Base-by-base conservation (phyloP, 164 flowering plant genomes). In the Vitis riparia region DNA sequence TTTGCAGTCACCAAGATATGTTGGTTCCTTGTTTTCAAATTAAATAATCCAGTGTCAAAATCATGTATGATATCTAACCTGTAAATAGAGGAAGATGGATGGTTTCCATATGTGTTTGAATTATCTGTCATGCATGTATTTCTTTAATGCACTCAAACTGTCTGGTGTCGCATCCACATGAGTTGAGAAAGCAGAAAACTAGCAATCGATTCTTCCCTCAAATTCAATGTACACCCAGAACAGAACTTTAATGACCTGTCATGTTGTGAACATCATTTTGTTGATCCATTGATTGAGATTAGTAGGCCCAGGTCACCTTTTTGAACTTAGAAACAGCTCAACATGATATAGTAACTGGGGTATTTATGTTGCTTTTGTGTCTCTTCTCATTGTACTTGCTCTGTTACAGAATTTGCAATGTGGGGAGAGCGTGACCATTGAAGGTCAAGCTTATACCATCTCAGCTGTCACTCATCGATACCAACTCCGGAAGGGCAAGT, bases 401-500 rank as follows among this genome's bases (percentile, higher is more conserved):
- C 55, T 47, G 48, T 67, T 16, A 63, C 91, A 94, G 96, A 89
- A 94, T 75, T 62, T 91, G 83, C 98, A 94, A 48, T 88, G 96
- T 79, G 98, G 97, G 32, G 98, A 94, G 68, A 87, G 83, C 69
- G 96, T 94, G 68, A 90, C 90, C 37, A 89, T 90, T 63, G 98
- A 91, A 81, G 98, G 92, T 72, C 93, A 86, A 68, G 71, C 85
- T 16, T 94, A 94, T 68, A 94, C 90, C 0, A 81, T 94, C 72
- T 89, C 92, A 47, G 86, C 98, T 70, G 95, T 92, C 56, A 94
- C 92, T 65, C 92, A 91, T 60, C 88, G 97, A 2, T 92, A 92
- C 81, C 91, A 90, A 81, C 97, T 94, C 47, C 84, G 97, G 59
- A 91, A 89, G 75, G 98, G 98, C 44, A 91, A 83, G 76, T 95